Conservation (phyloP, 495 filamentous ascomycete genomes). For the Aspergillus bertholletiae region DNA sequence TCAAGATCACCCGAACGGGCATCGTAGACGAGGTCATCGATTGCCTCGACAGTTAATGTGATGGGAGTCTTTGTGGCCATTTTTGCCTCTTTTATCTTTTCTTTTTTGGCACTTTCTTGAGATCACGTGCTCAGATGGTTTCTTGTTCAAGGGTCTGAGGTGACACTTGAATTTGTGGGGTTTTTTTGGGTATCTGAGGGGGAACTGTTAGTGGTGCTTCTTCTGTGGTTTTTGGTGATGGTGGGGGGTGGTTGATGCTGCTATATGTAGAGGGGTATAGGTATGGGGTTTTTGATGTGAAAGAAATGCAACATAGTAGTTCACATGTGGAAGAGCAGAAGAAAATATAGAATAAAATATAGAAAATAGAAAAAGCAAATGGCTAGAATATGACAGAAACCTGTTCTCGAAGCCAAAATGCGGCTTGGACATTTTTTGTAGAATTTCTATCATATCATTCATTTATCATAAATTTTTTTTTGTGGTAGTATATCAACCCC, state of each 20-base stretch:
- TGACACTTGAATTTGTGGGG: not conserved
- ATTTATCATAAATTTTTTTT: not conserved
- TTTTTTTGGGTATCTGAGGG: not conserved
- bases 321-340: not conserved
- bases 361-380: not conserved
- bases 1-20: slow-evolving; percentile 70
- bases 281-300: too few species aligned
- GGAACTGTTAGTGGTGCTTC: not conserved
- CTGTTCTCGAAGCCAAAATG: not conserved
- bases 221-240: not conserved
- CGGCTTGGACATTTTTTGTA: not conserved
- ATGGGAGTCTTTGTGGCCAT: slow-evolving; percentile 32
- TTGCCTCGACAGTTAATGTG: slow-evolving; percentile 64
- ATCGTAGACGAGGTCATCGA: slow-evolving; percentile 84
- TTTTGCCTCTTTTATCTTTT: slow-evolving; percentile 14
- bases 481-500: not conserved
- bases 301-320: too few species aligned
- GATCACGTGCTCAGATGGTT: not conserved
- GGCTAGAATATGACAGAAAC: not conserved
- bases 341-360: not conserved
- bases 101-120: not conserved
- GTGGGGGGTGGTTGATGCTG: not conserved
- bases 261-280: too few species aligned
- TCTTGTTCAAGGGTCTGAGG: not conserved
- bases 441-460: not conserved